A percentile compares a stretch with the other conserved stretches of the same genome.
These are phyloP conservation scores for Solanum pinnatisectum DNA, from an alignment of 257 asterid genomes.

Conservation along the genomic window DNA sequence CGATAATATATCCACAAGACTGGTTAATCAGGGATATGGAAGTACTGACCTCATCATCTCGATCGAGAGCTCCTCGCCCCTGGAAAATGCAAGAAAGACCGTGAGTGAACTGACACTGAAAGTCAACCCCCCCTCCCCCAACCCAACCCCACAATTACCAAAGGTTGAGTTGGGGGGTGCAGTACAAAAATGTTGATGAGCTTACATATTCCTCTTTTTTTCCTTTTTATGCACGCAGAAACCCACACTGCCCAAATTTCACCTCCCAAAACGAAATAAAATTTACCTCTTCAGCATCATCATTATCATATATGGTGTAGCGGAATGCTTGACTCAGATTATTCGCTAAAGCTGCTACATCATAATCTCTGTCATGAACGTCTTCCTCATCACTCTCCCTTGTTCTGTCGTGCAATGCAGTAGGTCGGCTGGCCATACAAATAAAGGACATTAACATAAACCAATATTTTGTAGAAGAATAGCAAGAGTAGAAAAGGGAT, in stretches of 20 bases:
- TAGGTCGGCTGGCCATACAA: conserved; percentile 70
- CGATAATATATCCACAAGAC: not conserved
- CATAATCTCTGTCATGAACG: conserved; percentile 83
- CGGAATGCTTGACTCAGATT: conserved; percentile 85
- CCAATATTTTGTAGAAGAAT: not conserved
- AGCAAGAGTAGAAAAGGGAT: not conserved
- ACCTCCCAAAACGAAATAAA: not conserved
- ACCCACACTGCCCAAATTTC: not conserved
- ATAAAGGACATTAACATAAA: not conserved
- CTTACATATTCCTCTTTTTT: not conserved
- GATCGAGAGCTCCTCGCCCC: conserved; percentile 77
- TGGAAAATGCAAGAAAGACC: conserved; percentile 25
- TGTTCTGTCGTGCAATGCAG: conserved; percentile 73
- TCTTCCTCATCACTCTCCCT: conserved; percentile 95
- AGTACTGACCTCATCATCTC: conserved; percentile 76
- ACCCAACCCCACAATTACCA: not conserved
- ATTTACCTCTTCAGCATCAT: conserved; percentile 64
- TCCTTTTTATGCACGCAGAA: not conserved
- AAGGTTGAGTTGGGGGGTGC: not conserved
- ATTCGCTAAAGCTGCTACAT: conserved; percentile 85
- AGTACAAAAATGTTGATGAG: not conserved
- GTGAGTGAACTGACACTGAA: not conserved
- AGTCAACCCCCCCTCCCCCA: not conserved
- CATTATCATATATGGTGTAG: conserved; percentile 73
- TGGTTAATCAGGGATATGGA: not conserved